Percentiles rank a stretch among this genome's conserved stretches.
phyloP scores from a whole-genome alignment of 805 yeast species.

The Komagataella populi region DNA sequence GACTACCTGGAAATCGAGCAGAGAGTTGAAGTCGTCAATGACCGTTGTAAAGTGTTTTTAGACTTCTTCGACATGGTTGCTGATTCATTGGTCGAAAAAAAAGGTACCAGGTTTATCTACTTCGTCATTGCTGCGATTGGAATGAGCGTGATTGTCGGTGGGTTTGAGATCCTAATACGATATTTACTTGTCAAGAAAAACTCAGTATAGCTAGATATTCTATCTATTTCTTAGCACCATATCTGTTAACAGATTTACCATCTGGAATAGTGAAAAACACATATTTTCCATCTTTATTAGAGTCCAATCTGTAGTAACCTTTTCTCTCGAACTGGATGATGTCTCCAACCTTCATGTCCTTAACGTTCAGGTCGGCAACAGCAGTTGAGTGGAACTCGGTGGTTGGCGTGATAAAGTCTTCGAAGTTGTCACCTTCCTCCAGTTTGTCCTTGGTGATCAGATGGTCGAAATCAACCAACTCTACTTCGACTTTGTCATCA shows the following conservation, averaged over 20 bases:
- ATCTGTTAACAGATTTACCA: constrained; percentile 71
- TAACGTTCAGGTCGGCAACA: constrained; percentile 68
- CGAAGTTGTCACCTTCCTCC: constrained; percentile 89
- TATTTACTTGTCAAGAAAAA: constrained; percentile 28
- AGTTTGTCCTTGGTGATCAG: constrained; percentile 89
- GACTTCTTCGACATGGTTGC: constrained; percentile 89
- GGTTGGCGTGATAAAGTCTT: constrained; percentile 77
- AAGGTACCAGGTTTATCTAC: constrained; percentile 85
- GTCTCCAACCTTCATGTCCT: constrained; percentile 70
- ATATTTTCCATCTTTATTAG: constrained; percentile 43
- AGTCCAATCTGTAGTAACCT: constrained; percentile 84
- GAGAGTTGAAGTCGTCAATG: constrained; percentile 85
- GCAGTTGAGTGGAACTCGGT: constrained; percentile 78
- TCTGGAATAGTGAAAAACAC: constrained; percentile 92
- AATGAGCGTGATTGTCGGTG: constrained; percentile 63
- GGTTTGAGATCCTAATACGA: constrained; percentile 54
- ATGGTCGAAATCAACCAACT: constrained; percentile 85
- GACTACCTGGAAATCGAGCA: constrained; percentile 93
- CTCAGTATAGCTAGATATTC: not conserved
- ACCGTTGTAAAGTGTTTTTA: constrained; percentile 83
- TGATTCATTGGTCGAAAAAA: constrained; percentile 87
- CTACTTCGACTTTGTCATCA: constrained; percentile 54
- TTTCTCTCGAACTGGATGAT: constrained; percentile 93
- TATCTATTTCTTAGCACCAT: constrained; percentile 42
- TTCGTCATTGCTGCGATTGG: constrained; percentile 76